phyloP scores from a whole-genome alignment of 441 rosid species.

The Corymbia calophylla region DNA sequence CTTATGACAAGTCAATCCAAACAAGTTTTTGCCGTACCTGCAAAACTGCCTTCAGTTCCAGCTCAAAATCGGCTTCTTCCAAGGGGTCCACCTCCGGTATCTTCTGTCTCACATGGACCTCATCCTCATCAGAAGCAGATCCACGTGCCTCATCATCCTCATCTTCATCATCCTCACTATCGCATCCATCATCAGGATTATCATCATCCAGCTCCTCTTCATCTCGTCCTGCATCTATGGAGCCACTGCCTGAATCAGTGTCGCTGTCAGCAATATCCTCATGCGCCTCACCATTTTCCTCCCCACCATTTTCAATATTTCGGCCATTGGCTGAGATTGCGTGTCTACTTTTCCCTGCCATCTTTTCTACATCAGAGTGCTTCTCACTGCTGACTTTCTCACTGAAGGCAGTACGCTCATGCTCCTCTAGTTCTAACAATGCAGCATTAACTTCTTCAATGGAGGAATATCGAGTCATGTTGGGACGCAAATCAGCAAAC shows the following conservation, averaged over 20 bases:
- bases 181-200: conserved; percentile 65
- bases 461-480: conserved; percentile 67
- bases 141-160: conserved; percentile 48
- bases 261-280: conserved; percentile 59
- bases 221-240: conserved; percentile 56
- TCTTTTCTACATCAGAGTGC: conserved; percentile 61
- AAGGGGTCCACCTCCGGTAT: conserved; percentile 71
- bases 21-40: conserved; percentile 22
- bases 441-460: conserved; percentile 87
- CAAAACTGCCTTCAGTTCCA: conserved; percentile 88
- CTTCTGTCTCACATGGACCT: conserved; percentile 83
- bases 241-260: conserved; percentile 84
- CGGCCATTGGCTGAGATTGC: conserved; percentile 44
- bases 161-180: conserved; percentile 72
- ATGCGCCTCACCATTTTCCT: conserved; percentile 66
- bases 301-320: conserved; percentile 35
- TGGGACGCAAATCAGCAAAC: conserved; percentile 86
- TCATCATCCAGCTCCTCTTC: conserved; percentile 85
- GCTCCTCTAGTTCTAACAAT: conserved; percentile 72
- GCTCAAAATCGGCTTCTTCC: conserved; percentile 79
- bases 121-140: conserved; percentile 88
- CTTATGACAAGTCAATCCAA: neutral
- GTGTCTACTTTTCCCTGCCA: conserved; percentile 21
- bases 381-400: conserved; percentile 59
- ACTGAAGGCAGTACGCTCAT: conserved; percentile 43